Percentiles rank a stretch among this genome's conserved stretches.
Conservation (phyloP, 2,329 filamentous ascomycete species). For the Alternaria postmessia region DNA sequence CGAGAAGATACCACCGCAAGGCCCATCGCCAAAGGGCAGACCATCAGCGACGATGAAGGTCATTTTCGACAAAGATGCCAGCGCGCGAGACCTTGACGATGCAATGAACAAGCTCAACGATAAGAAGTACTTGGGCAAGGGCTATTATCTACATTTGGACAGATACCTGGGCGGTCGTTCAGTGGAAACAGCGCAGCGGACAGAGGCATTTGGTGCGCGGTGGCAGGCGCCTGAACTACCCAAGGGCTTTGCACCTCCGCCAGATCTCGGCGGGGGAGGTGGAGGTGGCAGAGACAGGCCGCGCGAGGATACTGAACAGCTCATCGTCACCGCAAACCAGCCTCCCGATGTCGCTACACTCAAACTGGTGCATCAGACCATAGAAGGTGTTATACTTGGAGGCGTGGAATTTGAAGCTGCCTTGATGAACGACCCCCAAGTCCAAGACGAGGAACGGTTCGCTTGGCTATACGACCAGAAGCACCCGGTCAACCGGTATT, state of each 20-base stretch:
- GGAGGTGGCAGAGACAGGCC: slow-evolving; percentile 23
- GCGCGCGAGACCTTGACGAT: slow-evolving; percentile 37
- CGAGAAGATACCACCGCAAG: slow-evolving; percentile 37
- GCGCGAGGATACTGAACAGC: slow-evolving; percentile 34
- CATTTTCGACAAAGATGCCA: slow-evolving; percentile 43
- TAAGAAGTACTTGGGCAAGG: slow-evolving; percentile 45
- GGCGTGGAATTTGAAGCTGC: slow-evolving; percentile 90
- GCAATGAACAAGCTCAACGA: slow-evolving; percentile 45
- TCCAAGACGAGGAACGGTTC: slow-evolving; percentile 89
- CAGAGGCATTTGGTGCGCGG: slow-evolving; percentile 43
- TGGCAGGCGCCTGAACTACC: slow-evolving; percentile 38
- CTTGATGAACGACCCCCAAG: slow-evolving; percentile 84
- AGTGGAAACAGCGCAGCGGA: slow-evolving; percentile 32
- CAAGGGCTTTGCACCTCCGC: slow-evolving; percentile 42
- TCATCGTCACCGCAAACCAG: slow-evolving; percentile 63
- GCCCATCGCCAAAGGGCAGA: slow-evolving; percentile 27
- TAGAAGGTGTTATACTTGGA: slow-evolving; percentile 80
- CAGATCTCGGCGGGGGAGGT: slow-evolving; percentile 36
- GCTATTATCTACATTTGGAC: slow-evolving; percentile 47
- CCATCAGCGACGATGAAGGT: slow-evolving; percentile 43
- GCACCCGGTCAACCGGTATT: slow-evolving; percentile 80
- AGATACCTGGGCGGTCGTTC: slow-evolving; percentile 39
- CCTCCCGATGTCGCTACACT: slow-evolving; percentile 81
- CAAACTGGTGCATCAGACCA: slow-evolving; percentile 84
- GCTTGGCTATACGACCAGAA: slow-evolving; percentile 91